Evolutionary conservation across 2,329 filamentous ascomycete species (phyloP), one percentile per base, ranked within the genome.

Genomic region (Talaromyces funiculosus): DNA sequence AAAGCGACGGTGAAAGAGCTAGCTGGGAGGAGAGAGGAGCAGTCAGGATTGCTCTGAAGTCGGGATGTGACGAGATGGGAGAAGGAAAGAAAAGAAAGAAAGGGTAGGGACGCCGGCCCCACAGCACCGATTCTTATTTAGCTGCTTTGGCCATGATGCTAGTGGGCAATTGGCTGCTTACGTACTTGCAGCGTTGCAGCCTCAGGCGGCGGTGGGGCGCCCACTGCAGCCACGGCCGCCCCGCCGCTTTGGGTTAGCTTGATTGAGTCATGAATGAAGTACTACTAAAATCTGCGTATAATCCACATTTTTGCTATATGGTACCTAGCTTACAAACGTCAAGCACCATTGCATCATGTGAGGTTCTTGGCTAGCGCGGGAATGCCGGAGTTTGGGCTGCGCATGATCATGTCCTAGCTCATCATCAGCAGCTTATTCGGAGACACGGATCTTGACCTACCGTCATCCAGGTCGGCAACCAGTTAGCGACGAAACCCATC

Each of bases 391-490:
- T 54, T 54, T 14, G 33, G 3, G 20, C 51, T 18, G 33, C 33
- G 29, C 51, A 54, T 20, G 26, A 51, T 6, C 35, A n/a, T 54
- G 33, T 54, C 51, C 51, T 54, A 26, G 22, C 26, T 24, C 6
- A 2, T 16, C 26, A 37, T 40, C 33, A 54, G 51, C 33, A 3
- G 12, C 14, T n/a, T 22, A 6, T 26, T 26, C 18, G 24, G 18
- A 53, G 51, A 38, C 51, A 24, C 2, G n/a, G 49, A 20, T n/a
- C 14, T 29, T 51, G 38, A 42, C 63, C 57, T 40, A 65, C 64
- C 61, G 58, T 14, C 24, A 64, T 35, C 61, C 53, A 64, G 14
- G 38, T 43, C 3, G 63, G 64, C n/a, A 53, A 20, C 53, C 57
- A 63, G 18, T 33, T 35, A 6, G 59, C 56, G 29, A 63, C 16